Evolutionary conservation across 2,329 filamentous ascomycete species (phyloP), one percentile per base, ranked within the genome.

Genomic region (Fusarium sp.): DNA sequence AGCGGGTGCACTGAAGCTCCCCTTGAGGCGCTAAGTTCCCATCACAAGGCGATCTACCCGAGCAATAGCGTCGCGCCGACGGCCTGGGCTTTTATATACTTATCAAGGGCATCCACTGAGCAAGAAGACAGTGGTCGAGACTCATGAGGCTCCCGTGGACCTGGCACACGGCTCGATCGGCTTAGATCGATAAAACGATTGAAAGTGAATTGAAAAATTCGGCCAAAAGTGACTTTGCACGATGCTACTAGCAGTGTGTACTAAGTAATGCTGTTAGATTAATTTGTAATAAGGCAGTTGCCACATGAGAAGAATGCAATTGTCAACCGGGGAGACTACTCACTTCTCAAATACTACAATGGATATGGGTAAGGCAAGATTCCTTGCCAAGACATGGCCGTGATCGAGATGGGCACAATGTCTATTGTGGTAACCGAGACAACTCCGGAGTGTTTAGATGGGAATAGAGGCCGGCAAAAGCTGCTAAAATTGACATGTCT

Each of bases 281-380:
- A 22, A 67, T 70, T 67, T 67, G 66, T 42, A 43, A 69, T 54
- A 56, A 63, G 56, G 38, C 22, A 67, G 24, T 63, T 22, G 51
- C 61, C 56, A 69, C 66, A 69, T 43, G 40, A 24, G 18, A 43
- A 62, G 51, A 66, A 69, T 40, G 38, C 18, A 43, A 50, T 57
- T 31, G 42, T 52, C 20, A 54, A 57, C 39, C 50, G 43, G 50
- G 20, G 36, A 44, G 20, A 34, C 34, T 42, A 24, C 26, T 50
- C 24, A 28, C 31, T 31, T 38, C 34, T 39, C 28, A 36, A 33
- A 43, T 22, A 18, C 38, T 28, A 52, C 38, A 50, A 40, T 63
- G 33, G 43, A 20, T 13, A 46, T 36, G 17, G 40, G 20, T 9
- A 22, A 52, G n/a, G 28, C 7, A 22, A 18, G 13, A 31, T 28